Base-by-base conservation (phyloP, 2,329 filamentous ascomycete species). In the Aspergillus ruber region DNA sequence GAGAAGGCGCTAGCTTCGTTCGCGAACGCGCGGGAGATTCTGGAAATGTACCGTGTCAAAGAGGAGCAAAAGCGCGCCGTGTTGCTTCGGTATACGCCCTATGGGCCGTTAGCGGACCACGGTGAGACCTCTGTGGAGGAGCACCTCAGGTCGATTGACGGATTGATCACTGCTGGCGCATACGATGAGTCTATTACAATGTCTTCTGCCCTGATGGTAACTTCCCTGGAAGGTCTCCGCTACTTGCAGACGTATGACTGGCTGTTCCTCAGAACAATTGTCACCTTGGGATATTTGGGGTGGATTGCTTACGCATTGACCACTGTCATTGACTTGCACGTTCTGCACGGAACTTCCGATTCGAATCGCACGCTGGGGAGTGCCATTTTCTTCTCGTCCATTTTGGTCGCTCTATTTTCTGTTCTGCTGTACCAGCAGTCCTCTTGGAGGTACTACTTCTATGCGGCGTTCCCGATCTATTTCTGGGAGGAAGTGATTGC, bases 231-330 rank as follows among this genome's bases (percentile, higher is more conserved):
- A 51, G 93, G 93, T 6, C 74, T 98, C 50, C 82, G 93, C 44
- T 98, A 98, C 65, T 78, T 98, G 21, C 93, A 98, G 68, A 98
- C 90, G 0, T 98, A 98, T 61, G 93, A 98, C 71, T 98, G 93
- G 93, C 77, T 98, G 2, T 98, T 98, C 70, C 73, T 98, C 32
- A 80, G 93, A 50, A 86, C 88, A 2, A 76, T 98, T 43, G 86
- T 98, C 50, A 96, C 93, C 2, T 65, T 86, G 10, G 93, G 93
- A 15, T 98, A 97, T 61, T 72, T 97, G 6, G 93, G 93, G 17
- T 98, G 91, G 91, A 94, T 97, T 62, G 85, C 86, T 1, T 98
- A 90, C 67, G 89, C 90, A 2, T 74, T 95, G 44, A 93, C 89
- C 0, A 94, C 86, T 0, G 90, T 97, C 42, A 78, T 97, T 52